phyloP scores from a whole-genome alignment of 306 rosid species.

The Vigna hirtella region DNA sequence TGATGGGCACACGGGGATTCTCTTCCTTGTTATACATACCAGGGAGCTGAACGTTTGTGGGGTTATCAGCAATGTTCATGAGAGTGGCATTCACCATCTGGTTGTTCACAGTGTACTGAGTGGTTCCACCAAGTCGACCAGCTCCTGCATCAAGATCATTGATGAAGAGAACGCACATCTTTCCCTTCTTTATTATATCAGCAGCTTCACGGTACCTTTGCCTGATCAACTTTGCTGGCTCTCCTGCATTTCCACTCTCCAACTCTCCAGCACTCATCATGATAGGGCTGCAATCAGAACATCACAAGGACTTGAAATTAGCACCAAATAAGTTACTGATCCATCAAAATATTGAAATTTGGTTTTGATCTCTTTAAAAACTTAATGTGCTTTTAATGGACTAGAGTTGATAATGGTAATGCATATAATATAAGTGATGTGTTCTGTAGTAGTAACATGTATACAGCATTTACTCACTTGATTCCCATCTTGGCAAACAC shows the following conservation, averaged over 20 bases:
- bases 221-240: constrained; percentile 92
- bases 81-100: constrained; percentile 99
- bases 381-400: background rate
- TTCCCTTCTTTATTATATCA: constrained; percentile 90
- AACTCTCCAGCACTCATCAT: constrained; percentile 99
- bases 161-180: constrained; percentile 90
- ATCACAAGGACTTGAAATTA: background rate
- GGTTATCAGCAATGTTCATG: constrained; percentile 98
- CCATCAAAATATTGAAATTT: background rate
- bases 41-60: constrained; percentile 93
- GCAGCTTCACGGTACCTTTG: constrained; percentile 97
- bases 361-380: background rate
- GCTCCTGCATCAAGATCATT: constrained; percentile 99
- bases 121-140: constrained; percentile 94
- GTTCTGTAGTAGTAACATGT: background rate
- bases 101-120: constrained; percentile 98
- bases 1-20: constrained; percentile 89
- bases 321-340: background rate
- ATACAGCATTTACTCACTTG: constrained; percentile 60
- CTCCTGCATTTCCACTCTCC: constrained; percentile 98
- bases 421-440: background rate
- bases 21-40: constrained; percentile 99
- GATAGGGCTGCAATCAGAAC: constrained; percentile 72
- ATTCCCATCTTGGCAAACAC: constrained; percentile 98
- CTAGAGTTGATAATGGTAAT: background rate